Conservation (phyloP, 1,284 basidiomycete genomes). For the Rhodotorula sp. region DNA sequence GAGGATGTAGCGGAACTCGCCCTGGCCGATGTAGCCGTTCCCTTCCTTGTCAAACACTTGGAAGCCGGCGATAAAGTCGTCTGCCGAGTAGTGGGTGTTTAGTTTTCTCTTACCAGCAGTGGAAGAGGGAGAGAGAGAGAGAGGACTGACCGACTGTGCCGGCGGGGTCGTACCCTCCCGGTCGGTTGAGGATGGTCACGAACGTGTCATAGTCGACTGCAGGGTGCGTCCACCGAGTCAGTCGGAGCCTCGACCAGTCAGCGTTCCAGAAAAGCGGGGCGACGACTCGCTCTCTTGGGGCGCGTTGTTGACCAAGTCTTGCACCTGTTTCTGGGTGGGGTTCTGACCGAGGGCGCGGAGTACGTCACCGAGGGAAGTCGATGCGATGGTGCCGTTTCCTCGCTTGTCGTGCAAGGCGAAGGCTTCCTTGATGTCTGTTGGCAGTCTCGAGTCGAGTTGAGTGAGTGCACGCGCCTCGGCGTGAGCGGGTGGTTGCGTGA, state of each 20-base stretch:
- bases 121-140: neutral
- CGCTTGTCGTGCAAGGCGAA: conserved; percentile 85
- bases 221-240: neutral
- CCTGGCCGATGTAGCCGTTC: conserved; percentile 92
- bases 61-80: conserved; percentile 98
- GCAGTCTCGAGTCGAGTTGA: too few species aligned
- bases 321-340: conserved; percentile 94
- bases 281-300: neutral
- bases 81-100: conserved; percentile 56
- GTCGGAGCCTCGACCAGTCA: neutral
- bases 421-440: conserved; percentile 40
- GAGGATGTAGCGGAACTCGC: conserved; percentile 86
- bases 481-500: neutral
- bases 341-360: conserved; percentile 94
- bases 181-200: conserved; percentile 84
- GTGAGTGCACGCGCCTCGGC: too few species aligned
- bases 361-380: conserved; percentile 90
- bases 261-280: neutral
- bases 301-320: conserved; percentile 62
- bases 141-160: conserved; percentile 71
- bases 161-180: conserved; percentile 94
- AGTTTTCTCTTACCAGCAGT: neutral
- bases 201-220: conserved; percentile 87
- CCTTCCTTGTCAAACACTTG: conserved; percentile 99
- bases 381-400: conserved; percentile 82